Evolutionary conservation across 2,329 filamentous ascomycete species (phyloP).

Genomic region (Penicillium polonicum): DNA sequence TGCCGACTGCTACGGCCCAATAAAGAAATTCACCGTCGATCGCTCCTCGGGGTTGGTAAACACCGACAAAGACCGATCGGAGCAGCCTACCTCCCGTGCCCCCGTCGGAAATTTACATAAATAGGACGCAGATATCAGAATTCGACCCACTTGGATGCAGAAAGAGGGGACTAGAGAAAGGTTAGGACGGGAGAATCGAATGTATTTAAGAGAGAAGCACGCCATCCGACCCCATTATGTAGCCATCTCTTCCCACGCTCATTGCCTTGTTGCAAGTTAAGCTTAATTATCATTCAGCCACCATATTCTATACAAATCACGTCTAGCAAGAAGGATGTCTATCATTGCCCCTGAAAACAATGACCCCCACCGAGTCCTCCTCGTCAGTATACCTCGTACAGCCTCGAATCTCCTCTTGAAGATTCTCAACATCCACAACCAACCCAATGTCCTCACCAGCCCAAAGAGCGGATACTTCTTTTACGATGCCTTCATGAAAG

Average conservation of each 20-base stretch:
- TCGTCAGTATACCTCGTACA: constrained; percentile 15
- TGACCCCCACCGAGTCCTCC: constrained; percentile 1
- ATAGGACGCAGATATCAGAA: not conserved
- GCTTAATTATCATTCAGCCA: constrained; percentile 2
- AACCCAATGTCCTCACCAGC: constrained; percentile 12
- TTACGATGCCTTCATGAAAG: not conserved
- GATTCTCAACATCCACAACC: constrained; percentile 14
- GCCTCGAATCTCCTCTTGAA: constrained; percentile 19
- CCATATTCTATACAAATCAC: not conserved
- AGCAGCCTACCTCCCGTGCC: not conserved
- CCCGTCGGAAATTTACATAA: not conserved
- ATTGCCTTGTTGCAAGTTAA: constrained; percentile 3
- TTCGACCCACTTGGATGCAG: not conserved
- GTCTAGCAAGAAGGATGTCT: not conserved
- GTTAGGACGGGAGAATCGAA: not conserved
- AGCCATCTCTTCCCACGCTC: not conserved
- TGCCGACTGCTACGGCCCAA: not conserved
- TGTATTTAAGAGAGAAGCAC: constrained; percentile 6
- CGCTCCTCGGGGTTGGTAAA: not conserved
- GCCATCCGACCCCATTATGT: constrained; percentile 4
- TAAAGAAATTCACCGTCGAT: not conserved
- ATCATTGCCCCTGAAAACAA: not conserved
- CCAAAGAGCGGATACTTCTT: constrained; percentile 16
- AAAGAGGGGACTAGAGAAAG: not conserved
- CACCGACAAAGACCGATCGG: not conserved